Percentiles rank a stretch among this genome's conserved stretches.
Evolutionary conservation across 1,139 yeast species (phyloP).

Genomic region (Diutina pseudorugosa): DNA sequence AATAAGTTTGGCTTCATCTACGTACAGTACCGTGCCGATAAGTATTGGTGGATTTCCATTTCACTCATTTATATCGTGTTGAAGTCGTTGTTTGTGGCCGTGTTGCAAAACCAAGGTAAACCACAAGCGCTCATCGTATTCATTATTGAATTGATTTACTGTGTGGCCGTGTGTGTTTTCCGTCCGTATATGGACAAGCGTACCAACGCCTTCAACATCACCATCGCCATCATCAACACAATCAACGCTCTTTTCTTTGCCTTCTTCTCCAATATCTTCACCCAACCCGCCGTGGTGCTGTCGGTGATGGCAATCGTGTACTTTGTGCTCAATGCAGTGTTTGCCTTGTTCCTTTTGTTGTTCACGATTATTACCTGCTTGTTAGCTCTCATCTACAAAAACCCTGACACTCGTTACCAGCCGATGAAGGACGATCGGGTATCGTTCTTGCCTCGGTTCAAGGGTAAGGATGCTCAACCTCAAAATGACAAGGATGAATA

Average conservation of each 20-base stretch:
- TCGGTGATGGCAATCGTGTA: constrained; percentile 91
- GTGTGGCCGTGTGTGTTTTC: constrained; percentile 48
- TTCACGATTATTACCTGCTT: constrained; percentile 83
- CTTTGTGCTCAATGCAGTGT: constrained; percentile 78
- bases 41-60: constrained; percentile 69
- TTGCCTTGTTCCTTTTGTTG: constrained; percentile 70
- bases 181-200: constrained; percentile 93
- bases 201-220: constrained; percentile 83
- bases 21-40: constrained; percentile 81
- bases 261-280: constrained; percentile 78
- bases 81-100: constrained; percentile 78
- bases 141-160: constrained; percentile 59
- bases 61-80: constrained; percentile 53
- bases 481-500: constrained; percentile 43
- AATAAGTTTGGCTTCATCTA: constrained; percentile 89
- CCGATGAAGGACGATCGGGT: constrained; percentile 97
- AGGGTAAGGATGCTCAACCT: constrained; percentile 36
- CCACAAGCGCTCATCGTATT: constrained; percentile 72
- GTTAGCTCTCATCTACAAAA: constrained; percentile 72
- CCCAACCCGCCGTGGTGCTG: constrained; percentile 75
- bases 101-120: constrained; percentile 69
- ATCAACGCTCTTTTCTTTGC: constrained; percentile 77
- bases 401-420: constrained; percentile 92
- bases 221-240: constrained; percentile 67
- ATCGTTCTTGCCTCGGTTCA: constrained; percentile 57